Conservation (phyloP, 208 protist genomes). For the Vickermania spadyakhi region DNA sequence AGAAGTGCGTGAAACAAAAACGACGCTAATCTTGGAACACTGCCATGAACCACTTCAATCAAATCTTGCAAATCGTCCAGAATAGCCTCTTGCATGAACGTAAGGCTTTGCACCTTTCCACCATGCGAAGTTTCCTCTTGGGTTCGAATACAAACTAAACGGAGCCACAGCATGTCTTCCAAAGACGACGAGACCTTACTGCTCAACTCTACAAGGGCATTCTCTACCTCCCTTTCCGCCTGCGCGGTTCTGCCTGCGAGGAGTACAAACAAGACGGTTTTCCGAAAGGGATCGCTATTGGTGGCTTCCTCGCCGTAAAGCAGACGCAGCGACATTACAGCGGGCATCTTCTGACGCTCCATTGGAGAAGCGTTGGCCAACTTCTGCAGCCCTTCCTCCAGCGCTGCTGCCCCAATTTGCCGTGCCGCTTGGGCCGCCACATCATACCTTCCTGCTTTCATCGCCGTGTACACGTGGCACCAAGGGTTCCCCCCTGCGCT, state of each 20-base stretch:
- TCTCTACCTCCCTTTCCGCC: conserved; percentile 13
- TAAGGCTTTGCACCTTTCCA: conserved; percentile 35
- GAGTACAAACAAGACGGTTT: conserved; percentile 71
- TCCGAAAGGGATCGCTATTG: conserved; percentile 35
- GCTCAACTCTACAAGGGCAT: conserved; percentile 17
- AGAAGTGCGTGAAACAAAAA: conserved; percentile 65
- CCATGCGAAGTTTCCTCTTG: conserved; percentile 25
- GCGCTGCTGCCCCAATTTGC: conserved; percentile 21
- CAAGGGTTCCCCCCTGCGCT: conserved; percentile 38
- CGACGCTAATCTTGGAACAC: conserved; percentile 49
- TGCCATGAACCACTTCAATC: conserved; percentile 34
- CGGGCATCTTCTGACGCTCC: conserved; percentile 22
- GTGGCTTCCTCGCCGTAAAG: conserved; percentile 57
- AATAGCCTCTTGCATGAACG: conserved; percentile 43
- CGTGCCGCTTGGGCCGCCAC: conserved; percentile 33
- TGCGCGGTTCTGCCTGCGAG: conserved; percentile 61
- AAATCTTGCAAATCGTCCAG: conserved; percentile 68
- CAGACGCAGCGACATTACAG: conserved; percentile 28
- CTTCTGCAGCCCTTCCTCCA: conserved; percentile 23
- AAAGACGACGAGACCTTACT: conserved; percentile 40
- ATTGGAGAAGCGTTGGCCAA: conserved; percentile 17
- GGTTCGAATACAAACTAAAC: conserved; percentile 26
- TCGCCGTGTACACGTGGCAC: conserved; percentile 52
- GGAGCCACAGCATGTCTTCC: conserved; percentile 63
- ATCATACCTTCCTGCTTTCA: conserved; percentile 76